Base-by-base conservation (phyloP, 2,329 filamentous ascomycete genomes). In the Penicillium sp. region DNA sequence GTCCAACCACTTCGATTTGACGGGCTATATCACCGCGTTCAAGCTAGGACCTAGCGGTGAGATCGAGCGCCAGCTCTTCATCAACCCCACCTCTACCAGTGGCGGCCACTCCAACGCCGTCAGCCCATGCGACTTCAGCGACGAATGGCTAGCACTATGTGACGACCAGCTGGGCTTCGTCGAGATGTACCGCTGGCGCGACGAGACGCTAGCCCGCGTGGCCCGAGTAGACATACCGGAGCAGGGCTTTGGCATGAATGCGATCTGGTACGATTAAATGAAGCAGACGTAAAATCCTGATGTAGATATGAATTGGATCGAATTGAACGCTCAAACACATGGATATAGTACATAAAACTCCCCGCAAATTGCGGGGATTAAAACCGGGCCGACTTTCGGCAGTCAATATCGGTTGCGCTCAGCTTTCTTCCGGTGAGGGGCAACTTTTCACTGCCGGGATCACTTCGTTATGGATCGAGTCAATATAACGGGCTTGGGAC, bases 211-310 rank as follows among this genome's bases (percentile, higher is more conserved):
- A 46, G 85, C 82, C 1, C 76, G 89, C 3, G 89, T 95, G 6
- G 89, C 89, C 13, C 78, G 87, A 54, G 76, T 88, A 55, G 83
- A 88, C 59, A 84, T 95, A 32, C 83, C 84, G 5, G 89, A 95
- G 74, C 88, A 87, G n/a, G 89, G 89, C 1, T 95, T 95, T 67
- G 89, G 89, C 1, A 95, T 95, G 89, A 95, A 95, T 72, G 89
- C 89, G n/a, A 90, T 95, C 55, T 95, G 89, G 89, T 93, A 93
- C 69, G 87, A 95, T 71, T 89, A 66, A 56, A 58, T 23, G 44
- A 50, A 10, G 20, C 33, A 32, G 24, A 46, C 15, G 33, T 20
- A 10, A 37, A 37, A 10, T 5, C 9, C 4, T 18, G 7, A 35
- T 20, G 8, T 37, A 37, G 33, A 37, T 20, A 37, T 20, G 33